phyloP scores from a whole-genome alignment of 805 yeast genomes.

The Lipomyces kockii region DNA sequence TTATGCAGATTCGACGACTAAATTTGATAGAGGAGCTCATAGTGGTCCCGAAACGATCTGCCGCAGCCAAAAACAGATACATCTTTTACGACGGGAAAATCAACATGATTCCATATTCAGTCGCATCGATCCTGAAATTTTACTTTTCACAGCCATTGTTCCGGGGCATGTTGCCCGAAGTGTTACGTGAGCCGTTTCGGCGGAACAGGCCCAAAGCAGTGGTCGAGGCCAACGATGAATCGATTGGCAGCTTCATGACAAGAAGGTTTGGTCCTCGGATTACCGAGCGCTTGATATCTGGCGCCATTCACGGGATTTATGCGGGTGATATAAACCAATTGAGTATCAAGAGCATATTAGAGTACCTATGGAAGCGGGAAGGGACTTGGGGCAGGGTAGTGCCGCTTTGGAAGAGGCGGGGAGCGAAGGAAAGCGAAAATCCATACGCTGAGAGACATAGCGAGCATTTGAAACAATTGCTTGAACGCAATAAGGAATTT shows the following conservation, averaged over 20 bases:
- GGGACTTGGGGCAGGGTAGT: slow-evolving; percentile 21
- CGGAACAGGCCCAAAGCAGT: background rate
- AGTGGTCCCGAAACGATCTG: slow-evolving; percentile 61
- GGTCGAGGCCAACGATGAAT: slow-evolving; percentile 59
- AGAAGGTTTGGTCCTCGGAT: slow-evolving; percentile 67
- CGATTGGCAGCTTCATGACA: slow-evolving; percentile 65
- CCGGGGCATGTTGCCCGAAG: slow-evolving; percentile 47
- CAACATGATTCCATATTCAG: slow-evolving; percentile 41
- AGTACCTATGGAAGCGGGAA: slow-evolving; percentile 27
- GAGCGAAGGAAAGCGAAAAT: background rate
- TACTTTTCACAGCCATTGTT: slow-evolving; percentile 42
- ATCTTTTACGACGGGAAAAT: slow-evolving; percentile 27
- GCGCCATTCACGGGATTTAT: slow-evolving; percentile 84
- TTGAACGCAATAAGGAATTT: slow-evolving; percentile 42
- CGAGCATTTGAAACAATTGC: slow-evolving; percentile 31
- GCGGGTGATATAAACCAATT: slow-evolving; percentile 77
- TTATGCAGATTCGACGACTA: slow-evolving; percentile 48
- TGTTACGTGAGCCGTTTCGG: slow-evolving; percentile 33
- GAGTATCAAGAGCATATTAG: slow-evolving; percentile 50
- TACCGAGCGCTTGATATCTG: slow-evolving; percentile 70
- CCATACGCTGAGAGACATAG: background rate
- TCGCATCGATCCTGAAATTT: slow-evolving; percentile 15
- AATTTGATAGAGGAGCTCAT: slow-evolving; percentile 56
- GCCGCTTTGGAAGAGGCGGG: slow-evolving; percentile 10
- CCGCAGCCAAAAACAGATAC: slow-evolving; percentile 52